Base-by-base conservation (phyloP, 768 basidiomycete species). In the Hirschioporus abietinus region DNA sequence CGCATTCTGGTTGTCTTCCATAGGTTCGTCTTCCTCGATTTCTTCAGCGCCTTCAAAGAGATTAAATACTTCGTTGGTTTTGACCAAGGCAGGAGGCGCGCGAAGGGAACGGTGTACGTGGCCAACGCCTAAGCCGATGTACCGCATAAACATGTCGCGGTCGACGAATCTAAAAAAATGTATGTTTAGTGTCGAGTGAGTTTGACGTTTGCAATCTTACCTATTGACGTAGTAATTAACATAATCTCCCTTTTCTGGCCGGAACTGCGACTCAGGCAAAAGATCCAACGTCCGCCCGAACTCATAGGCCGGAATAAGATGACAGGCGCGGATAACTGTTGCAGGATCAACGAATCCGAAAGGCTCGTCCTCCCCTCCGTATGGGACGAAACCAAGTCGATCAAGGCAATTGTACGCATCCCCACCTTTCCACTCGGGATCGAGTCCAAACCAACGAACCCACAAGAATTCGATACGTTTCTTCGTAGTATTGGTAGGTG, bases 301-400 rank as follows among this genome's bases (percentile, higher is more conserved):
- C 0, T 64, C 27, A 62, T 82, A 84, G 0, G 71, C 79, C 0
- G 83, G 84, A 9, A 84, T 76, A 1, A 85, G 67, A 67, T 86
- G 83, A 1, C 69, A 72, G 0, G 72, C 78, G 0, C 78, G 72
- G 30, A 86, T 70, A 3, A 86, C 75, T 0, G 72, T 68, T 0
- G 66, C 65, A 0, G 84, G 84, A 68, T 85, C 76, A 0, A 85
- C 26, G 60, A 86, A 85, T 0, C 83, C 78, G 65, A 83, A 85
- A 3, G 79, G 74, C 24, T 76, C 74, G 0, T 72, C 63, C 5
- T 68, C 62, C 12, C 42, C 42, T 5, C 42, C 42, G 42, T 6
- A 52, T 1, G 73, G 66, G 0, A 84, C 67, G 68, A 83, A 86
- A 0, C 75, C 76, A 20, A 86, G 57, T 4, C 75, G 71, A 20